Conservation (phyloP, 2,329 filamentous ascomycete species). For the Pseudocercospora pini-densiflorae region DNA sequence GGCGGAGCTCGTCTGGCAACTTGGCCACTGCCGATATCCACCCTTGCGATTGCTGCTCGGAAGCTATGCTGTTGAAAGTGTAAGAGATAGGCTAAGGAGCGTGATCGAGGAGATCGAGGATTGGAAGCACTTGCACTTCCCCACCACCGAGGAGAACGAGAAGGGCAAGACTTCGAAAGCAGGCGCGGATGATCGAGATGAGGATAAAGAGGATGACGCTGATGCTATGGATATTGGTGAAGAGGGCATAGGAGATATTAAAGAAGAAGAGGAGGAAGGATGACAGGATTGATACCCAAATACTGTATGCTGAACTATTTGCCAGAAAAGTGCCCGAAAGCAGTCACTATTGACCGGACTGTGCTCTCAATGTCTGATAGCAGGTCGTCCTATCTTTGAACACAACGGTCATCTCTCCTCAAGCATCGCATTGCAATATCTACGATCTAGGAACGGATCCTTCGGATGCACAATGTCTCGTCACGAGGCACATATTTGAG, state of each 20-base stretch:
- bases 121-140: constrained; percentile 46
- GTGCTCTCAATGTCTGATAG: no score
- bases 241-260: constrained; percentile 23
- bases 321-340: not conserved
- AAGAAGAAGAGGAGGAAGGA: constrained; percentile 26
- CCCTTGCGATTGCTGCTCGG: constrained; percentile 85
- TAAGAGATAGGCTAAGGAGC: constrained; percentile 83
- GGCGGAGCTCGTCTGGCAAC: constrained; percentile 89
- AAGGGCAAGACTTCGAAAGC: constrained; percentile 32
- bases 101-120: constrained; percentile 79
- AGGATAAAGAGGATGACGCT: constrained; percentile 29
- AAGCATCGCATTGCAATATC: no score
- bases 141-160: constrained; percentile 36
- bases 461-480: not conserved
- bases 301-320: not conserved
- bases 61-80: constrained; percentile 94
- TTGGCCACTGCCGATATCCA: constrained; percentile 93
- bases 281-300: constrained; percentile 6
- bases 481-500: not conserved
- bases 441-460: not conserved
- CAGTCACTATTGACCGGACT: not conserved
- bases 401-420: no score
- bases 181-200: constrained; percentile 27
- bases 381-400: no score
- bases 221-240: constrained; percentile 32